phyloP scores from a whole-genome alignment of 441 rosid genomes.

The Erodium chrysanthum region DNA sequence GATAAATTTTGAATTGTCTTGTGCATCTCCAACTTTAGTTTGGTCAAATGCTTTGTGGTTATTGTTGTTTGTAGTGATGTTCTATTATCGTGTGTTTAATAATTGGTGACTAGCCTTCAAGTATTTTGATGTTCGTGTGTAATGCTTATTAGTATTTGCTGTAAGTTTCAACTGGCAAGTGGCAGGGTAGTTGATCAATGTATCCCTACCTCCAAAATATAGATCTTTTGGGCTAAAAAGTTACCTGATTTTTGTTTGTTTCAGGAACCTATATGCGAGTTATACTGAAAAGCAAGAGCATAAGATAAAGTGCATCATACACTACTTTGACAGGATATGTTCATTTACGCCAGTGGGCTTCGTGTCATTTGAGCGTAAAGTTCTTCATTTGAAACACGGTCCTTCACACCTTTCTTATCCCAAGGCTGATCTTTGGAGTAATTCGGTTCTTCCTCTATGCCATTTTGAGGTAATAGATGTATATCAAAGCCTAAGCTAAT shows the following conservation, averaged over 20 bases:
- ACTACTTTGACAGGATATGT: constrained; percentile 73
- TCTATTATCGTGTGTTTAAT: not conserved
- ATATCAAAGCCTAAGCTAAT: not conserved
- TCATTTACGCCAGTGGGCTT: constrained; percentile 45
- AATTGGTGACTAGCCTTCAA: not conserved
- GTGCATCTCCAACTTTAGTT: not conserved
- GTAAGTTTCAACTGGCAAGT: not conserved
- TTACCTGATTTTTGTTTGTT: constrained; percentile 13
- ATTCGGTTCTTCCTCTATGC: constrained; percentile 53
- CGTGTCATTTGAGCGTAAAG: constrained; percentile 77
- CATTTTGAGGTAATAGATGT: constrained; percentile 46
- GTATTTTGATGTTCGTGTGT: not conserved
- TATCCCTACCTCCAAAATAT: not conserved
- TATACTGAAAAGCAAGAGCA: constrained; percentile 55
- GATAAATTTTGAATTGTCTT: not conserved
- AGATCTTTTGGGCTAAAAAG: not conserved
- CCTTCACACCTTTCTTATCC: constrained; percentile 32
- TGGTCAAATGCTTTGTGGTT: too few relatives aligned
- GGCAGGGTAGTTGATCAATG: not conserved
- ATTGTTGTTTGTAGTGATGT: too few relatives aligned
- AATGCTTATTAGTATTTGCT: not conserved
- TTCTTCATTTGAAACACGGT: constrained; percentile 40
- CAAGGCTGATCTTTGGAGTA: constrained; percentile 52
- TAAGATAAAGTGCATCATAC: constrained; percentile 64
- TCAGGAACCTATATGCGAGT: constrained; percentile 55